Percentiles rank a stretch among this genome's conserved stretches.
phyloP scores from a whole-genome alignment of 163 green algal species.

The Chloroidium sp. region DNA sequence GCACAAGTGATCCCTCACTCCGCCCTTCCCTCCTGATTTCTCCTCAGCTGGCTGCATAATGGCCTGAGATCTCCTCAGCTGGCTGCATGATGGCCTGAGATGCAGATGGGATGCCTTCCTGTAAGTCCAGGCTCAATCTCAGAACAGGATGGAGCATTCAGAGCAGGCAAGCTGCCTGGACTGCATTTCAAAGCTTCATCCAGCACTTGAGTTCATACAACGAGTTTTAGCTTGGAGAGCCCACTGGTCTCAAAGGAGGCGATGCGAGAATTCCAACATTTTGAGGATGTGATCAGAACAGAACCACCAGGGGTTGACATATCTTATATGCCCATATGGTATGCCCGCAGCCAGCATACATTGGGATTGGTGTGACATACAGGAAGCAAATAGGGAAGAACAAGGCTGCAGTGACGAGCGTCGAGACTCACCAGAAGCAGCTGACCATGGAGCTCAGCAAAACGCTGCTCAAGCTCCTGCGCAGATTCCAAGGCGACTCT shows the following conservation, averaged over 20 bases:
- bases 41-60: background rate
- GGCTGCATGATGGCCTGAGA: background rate
- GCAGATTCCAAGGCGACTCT: conserved; percentile 32
- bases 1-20: background rate
- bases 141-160: background rate
- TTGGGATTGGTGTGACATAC: background rate
- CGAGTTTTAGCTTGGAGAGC: background rate
- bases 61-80: background rate
- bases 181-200: background rate
- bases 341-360: background rate
- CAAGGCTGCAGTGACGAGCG: conserved; percentile 8
- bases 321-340: background rate
- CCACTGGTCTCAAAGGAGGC: background rate
- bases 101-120: background rate
- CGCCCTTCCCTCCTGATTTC: background rate
- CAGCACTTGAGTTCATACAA: background rate
- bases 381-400: conserved; percentile 14
- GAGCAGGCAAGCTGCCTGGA: background rate
- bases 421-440: conserved; percentile 26
- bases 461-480: conserved; percentile 33
- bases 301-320: background rate
- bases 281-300: background rate
- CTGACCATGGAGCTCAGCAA: conserved; percentile 37
- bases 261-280: background rate
- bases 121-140: background rate